Evolutionary conservation across 495 filamentous ascomycete species (phyloP).

Genomic region (Penicillium ochrochloron): DNA sequence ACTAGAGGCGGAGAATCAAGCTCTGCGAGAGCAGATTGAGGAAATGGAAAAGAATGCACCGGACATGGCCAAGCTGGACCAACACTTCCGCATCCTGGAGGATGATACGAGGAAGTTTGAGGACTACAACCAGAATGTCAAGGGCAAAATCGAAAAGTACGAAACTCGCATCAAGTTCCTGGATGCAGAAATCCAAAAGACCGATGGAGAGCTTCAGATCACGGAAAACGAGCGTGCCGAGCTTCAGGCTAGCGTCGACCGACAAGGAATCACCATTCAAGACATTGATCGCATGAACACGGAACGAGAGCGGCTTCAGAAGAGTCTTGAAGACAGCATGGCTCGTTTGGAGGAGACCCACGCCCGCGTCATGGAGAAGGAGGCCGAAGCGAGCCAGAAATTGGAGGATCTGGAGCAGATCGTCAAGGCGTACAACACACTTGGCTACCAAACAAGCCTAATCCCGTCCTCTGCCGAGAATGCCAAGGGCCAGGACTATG

Average conservation of each 20-base stretch:
- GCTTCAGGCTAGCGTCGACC: slow-evolving; percentile 84
- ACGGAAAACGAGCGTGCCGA: slow-evolving; percentile 78
- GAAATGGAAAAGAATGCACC: slow-evolving; percentile 83
- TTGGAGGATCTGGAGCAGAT: slow-evolving; percentile 88
- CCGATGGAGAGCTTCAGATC: slow-evolving; percentile 73
- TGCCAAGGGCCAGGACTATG: slow-evolving; percentile 81
- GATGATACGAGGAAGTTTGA: slow-evolving; percentile 92
- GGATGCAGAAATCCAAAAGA: slow-evolving; percentile 78
- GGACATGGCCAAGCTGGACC: slow-evolving; percentile 79
- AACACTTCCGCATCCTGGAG: slow-evolving; percentile 84
- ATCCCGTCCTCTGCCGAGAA: slow-evolving; percentile 84
- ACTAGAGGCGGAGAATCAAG: slow-evolving; percentile 80
- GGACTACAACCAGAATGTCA: slow-evolving; percentile 80
- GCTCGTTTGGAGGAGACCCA: slow-evolving; percentile 81
- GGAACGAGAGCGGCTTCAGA: slow-evolving; percentile 89
- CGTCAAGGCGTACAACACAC: slow-evolving; percentile 86
- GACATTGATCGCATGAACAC: slow-evolving; percentile 99
- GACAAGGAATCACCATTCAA: slow-evolving; percentile 89
- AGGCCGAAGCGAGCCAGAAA: slow-evolving; percentile 76
- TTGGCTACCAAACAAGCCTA: slow-evolving; percentile 90
- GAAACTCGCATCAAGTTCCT: slow-evolving; percentile 74
- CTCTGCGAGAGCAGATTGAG: slow-evolving; percentile 80
- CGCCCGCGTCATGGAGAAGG: slow-evolving; percentile 78
- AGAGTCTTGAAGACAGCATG: slow-evolving; percentile 74
- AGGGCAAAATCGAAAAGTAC: slow-evolving; percentile 82